Evolutionary conservation across 352 stramenopile species (phyloP).

Genomic region (Phytophthora cactorum): DNA sequence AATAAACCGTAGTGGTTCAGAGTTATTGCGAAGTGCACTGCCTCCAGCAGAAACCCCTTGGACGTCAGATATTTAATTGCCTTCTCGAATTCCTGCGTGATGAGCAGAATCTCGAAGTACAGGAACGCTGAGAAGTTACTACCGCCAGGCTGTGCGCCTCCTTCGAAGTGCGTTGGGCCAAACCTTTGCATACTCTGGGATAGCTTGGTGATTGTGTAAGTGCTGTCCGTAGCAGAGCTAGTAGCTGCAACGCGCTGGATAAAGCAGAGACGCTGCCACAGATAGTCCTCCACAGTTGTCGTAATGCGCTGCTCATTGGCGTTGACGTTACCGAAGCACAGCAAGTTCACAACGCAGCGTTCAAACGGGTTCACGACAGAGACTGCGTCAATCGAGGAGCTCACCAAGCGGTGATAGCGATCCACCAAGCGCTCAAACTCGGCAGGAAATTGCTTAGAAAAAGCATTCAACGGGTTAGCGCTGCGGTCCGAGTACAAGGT

Average conservation of each 20-base stretch:
- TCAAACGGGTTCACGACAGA: constrained; percentile 79
- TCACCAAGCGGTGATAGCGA: constrained; percentile 77
- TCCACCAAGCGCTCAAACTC: constrained; percentile 70
- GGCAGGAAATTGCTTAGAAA: constrained; percentile 72
- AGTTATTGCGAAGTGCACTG: constrained; percentile 82
- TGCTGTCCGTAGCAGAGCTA: constrained; percentile 51
- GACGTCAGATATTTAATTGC: constrained; percentile 83
- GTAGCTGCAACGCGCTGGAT: constrained; percentile 55
- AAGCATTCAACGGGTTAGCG: constrained; percentile 47
- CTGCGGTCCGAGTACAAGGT: constrained; percentile 45
- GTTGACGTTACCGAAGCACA: constrained; percentile 83
- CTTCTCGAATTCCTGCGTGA: constrained; percentile 82
- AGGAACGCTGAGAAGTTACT: constrained; percentile 65
- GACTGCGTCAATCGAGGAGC: constrained; percentile 73
- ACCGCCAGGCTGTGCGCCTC: constrained; percentile 39
- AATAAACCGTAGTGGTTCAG: constrained; percentile 82
- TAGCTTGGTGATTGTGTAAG: constrained; percentile 68
- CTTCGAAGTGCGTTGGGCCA: constrained; percentile 75
- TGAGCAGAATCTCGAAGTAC: constrained; percentile 84
- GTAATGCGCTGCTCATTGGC: constrained; percentile 76
- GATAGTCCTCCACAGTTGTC: constrained; percentile 85
- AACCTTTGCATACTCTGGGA: constrained; percentile 83
- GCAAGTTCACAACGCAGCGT: constrained; percentile 80
- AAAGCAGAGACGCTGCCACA: constrained; percentile 88
- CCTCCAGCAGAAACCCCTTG: constrained; percentile 80